Conservation (phyloP, 257 asterid species). For the Jacaranda copaia region DNA sequence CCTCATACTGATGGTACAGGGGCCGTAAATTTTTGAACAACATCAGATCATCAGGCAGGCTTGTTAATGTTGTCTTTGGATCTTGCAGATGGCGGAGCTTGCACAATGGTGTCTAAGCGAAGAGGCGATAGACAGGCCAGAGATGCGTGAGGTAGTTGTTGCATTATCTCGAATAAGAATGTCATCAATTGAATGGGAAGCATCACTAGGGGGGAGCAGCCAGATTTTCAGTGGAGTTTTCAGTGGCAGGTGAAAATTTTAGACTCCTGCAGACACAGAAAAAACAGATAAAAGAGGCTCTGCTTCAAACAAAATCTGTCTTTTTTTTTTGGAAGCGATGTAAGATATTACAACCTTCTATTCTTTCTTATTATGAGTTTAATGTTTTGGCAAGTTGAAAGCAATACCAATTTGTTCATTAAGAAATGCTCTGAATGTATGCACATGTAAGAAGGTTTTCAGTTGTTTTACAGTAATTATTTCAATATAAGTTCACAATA, state of each 20-base stretch:
- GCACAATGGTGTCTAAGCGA: conserved; percentile 83
- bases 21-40: too few relatives aligned
- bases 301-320: too few relatives aligned
- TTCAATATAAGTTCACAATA: too few relatives aligned
- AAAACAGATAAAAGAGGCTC: background rate
- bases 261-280: background rate
- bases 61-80: background rate
- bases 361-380: conserved; percentile 18
- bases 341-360: background rate
- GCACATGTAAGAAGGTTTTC: background rate
- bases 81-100: conserved; percentile 72
- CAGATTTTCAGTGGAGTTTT: conserved; percentile 79
- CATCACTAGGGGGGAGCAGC: conserved; percentile 82
- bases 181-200: conserved; percentile 90
- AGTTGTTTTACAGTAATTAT: background rate
- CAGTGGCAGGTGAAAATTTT: conserved; percentile 58
- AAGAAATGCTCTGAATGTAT: conserved; percentile 19
- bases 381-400: background rate
- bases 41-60: too few relatives aligned
- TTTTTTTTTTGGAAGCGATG: background rate
- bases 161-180: conserved; percentile 63
- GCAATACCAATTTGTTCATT: background rate
- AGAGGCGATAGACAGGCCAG: conserved; percentile 80
- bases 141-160: conserved; percentile 74
- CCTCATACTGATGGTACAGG: background rate